These are phyloP conservation scores for Lachancea thermotolerans DNA, from an alignment of 805 yeast genomes.

Conservation along the genomic window DNA sequence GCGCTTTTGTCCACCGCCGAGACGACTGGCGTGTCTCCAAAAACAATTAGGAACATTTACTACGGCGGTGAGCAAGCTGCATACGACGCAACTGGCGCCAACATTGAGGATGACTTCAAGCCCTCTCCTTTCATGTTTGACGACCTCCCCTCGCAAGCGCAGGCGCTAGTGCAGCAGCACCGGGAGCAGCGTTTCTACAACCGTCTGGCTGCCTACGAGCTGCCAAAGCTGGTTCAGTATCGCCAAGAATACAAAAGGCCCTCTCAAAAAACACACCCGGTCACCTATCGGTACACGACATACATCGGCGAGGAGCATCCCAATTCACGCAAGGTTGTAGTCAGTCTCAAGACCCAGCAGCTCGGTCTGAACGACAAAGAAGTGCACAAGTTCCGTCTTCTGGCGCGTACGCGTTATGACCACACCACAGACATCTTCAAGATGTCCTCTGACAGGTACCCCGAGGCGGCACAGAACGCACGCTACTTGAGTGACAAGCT, in stretches of 20 bases:
- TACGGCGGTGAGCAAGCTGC: slow-evolving; percentile 38
- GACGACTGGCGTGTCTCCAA: slow-evolving; percentile 35
- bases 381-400: slow-evolving; percentile 66
- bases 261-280: slow-evolving; percentile 40
- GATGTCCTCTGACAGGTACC: slow-evolving; percentile 57
- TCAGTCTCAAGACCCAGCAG: slow-evolving; percentile 47
- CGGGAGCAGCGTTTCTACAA: slow-evolving; percentile 71
- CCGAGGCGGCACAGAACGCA: slow-evolving; percentile 83
- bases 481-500: slow-evolving; percentile 60
- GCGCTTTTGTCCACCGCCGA: slow-evolving; percentile 47
- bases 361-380: slow-evolving; percentile 46
- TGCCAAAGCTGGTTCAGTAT: slow-evolving; percentile 75
- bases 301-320: slow-evolving; percentile 69
- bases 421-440: slow-evolving; percentile 50
- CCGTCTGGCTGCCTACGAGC: slow-evolving; percentile 84
- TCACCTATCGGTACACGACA: slow-evolving; percentile 64
- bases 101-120: slow-evolving; percentile 35
- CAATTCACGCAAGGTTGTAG: slow-evolving; percentile 50
- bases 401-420: slow-evolving; percentile 76
- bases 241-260: slow-evolving; percentile 60
- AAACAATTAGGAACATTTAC: slow-evolving; percentile 33
- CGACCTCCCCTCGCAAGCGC: slow-evolving; percentile 65
- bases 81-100: slow-evolving; percentile 34
- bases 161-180: slow-evolving; percentile 60
- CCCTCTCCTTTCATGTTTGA: slow-evolving; percentile 47